These are phyloP conservation scores for Calycina herbarum DNA, from an alignment of 2,329 filamentous ascomycete genomes.

Conservation along the genomic window DNA sequence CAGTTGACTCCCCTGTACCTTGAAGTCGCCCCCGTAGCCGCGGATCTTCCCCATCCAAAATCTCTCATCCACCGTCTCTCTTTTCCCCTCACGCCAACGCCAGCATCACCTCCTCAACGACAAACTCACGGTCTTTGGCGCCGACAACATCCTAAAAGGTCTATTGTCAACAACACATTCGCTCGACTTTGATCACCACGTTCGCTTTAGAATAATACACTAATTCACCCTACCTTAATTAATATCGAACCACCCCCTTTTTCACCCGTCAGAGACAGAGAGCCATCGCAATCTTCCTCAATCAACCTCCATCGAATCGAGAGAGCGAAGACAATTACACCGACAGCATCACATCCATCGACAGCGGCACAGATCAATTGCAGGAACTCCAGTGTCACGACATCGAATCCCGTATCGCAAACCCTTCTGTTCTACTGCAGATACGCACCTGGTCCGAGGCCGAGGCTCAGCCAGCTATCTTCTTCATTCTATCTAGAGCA, in stretches of 20 bases:
- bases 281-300: not conserved
- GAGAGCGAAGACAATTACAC: not conserved
- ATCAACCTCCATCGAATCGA: not conserved
- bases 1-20: not conserved
- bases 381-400: conserved; percentile 3
- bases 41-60: not conserved
- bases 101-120: conserved; percentile 1
- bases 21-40: not conserved
- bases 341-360: conserved; percentile 7
- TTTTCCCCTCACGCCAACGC: not conserved
- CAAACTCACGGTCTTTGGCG: not conserved
- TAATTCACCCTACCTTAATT: not conserved
- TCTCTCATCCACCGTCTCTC: not conserved
- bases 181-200: conserved; percentile 1
- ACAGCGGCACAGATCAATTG: conserved; percentile 5
- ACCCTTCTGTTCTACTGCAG: not conserved
- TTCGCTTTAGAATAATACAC: not conserved
- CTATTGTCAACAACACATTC: not conserved
- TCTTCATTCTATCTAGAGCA: conserved; percentile 15
- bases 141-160: not conserved
- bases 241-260: not conserved
- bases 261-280: not conserved
- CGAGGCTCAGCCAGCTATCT: conserved; percentile 7
- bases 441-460: not conserved
- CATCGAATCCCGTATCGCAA: conserved; percentile 3